Evolutionary conservation across 2,329 filamentous ascomycete species (phyloP), one percentile per base, ranked within the genome.

Genomic region (Alternaria consortialis): DNA sequence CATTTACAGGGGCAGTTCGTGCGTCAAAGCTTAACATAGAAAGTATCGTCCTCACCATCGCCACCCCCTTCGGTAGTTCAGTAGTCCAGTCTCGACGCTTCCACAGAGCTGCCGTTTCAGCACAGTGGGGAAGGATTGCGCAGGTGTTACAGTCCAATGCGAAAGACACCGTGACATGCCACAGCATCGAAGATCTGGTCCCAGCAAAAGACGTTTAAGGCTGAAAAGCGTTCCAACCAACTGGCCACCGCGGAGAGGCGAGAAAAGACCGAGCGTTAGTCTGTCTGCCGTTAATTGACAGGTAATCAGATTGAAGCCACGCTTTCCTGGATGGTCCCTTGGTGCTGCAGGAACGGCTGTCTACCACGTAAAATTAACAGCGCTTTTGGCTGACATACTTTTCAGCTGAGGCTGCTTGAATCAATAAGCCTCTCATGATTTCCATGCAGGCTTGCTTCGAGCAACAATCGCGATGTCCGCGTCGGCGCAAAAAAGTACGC

Each of bases 201-300:
- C 23, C 44, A 53, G 50, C 53, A 52, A 53, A 48, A 60, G 44
- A 52, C 60, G 59, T 58, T 58, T 40, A 40, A 48, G 47, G 60
- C 53, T 54, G 51, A 42, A 25, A 23, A 55, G 31, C 39, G 66
- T 74, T 68, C 74, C 73, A 66, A 63, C 58, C 58, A 59, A 60
- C 42, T 68, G 72, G 74, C 71, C 58, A 63, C 58, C 67, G 74
- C 62, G 69, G 73, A 76, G 73, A 71, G 65, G 47, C 62, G 63
- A 68, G 44, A 57, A 65, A 63, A 59, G 56, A 39, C 62, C 63
- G 60, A 67, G 65, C 61, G 52, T 55, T 51, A 55, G 44, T 52
- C 44, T 51, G 51, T 43, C 51, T 66, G 55, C 62, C 66, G 65
- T 69, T 68, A 56, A 59, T 58, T 70, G 66, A 70, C 66, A 71